Conservation (phyloP, 1,139 yeast genomes). For the Kodamaea sp. region DNA sequence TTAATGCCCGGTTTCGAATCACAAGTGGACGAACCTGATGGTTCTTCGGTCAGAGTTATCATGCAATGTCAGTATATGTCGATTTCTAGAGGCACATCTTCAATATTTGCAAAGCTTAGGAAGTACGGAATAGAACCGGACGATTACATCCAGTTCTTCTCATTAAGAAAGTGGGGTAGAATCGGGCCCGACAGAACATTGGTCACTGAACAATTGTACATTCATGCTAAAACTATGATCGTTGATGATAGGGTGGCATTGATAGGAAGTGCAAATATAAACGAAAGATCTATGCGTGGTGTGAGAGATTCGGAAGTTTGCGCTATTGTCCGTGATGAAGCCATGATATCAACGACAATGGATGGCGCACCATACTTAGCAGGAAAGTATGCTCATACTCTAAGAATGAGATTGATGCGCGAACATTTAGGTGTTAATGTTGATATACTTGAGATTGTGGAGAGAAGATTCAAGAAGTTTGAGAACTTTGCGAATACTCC, state of each 20-base stretch:
- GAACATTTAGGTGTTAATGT: conserved; percentile 95
- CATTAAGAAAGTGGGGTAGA: conserved; percentile 93
- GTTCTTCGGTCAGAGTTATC: conserved; percentile 89
- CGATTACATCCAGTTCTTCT: conserved; percentile 87
- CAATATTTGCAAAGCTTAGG: conserved; percentile 80
- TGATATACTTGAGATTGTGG: conserved; percentile 82
- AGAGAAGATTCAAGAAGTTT: conserved; percentile 65
- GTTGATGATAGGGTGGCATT: conserved; percentile 94
- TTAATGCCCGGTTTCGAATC: conserved; percentile 98
- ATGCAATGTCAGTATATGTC: conserved; percentile 97
- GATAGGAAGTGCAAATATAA: conserved; percentile 95
- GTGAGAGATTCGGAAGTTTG: conserved; percentile 93
- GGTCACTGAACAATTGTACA: conserved; percentile 88
- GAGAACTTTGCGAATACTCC: conserved; percentile 54
- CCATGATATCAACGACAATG: conserved; percentile 73
- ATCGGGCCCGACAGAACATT: conserved; percentile 75
- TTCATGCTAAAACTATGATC: conserved; percentile 89
- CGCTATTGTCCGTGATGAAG: conserved; percentile 81
- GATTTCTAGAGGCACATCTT: conserved; percentile 87
- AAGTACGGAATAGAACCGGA: conserved; percentile 84
- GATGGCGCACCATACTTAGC: conserved; percentile 79
- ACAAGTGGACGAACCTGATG: conserved; percentile 91
- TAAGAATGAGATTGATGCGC: conserved; percentile 90
- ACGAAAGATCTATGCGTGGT: conserved; percentile 95
- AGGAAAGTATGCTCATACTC: conserved; percentile 84